Percentiles rank a stretch among this genome's conserved stretches.
These are phyloP conservation scores for Aspergillus glaucus DNA, from an alignment of 2,329 filamentous ascomycete genomes.

Conservation along the genomic window DNA sequence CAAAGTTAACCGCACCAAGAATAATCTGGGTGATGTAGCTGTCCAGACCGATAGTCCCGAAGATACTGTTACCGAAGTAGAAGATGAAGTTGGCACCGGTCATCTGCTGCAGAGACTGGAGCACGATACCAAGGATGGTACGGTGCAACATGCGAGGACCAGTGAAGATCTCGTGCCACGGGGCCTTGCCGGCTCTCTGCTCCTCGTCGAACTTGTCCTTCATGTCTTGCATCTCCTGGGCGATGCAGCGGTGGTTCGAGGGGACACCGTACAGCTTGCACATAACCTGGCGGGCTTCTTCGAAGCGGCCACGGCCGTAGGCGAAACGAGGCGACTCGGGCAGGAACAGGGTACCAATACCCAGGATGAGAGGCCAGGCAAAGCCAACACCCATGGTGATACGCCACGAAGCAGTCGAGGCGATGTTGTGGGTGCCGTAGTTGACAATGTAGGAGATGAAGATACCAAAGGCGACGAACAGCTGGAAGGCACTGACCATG, in stretches of 20 bases:
- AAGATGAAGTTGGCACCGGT: constrained; percentile 48
- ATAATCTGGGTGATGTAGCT: constrained; percentile 64
- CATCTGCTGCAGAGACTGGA: constrained; percentile 45
- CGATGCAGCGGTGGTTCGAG: constrained; percentile 50
- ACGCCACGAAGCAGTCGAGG: constrained; percentile 43
- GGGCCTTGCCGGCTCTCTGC: constrained; percentile 32
- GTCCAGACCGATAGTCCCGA: constrained; percentile 59
- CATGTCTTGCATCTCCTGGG: constrained; percentile 53
- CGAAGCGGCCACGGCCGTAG: constrained; percentile 49
- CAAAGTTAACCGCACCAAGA: constrained; percentile 62
- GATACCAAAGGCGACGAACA: constrained; percentile 47
- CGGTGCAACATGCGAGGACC: constrained; percentile 45
- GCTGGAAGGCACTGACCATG: constrained; percentile 44
- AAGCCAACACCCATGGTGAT: constrained; percentile 54
- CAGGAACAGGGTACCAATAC: constrained; percentile 50
- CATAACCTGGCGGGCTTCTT: constrained; percentile 48
- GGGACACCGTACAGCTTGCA: constrained; percentile 51
- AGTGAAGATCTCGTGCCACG: constrained; percentile 42
- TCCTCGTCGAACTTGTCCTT: constrained; percentile 55
- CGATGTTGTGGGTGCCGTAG: constrained; percentile 38
- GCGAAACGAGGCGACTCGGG: constrained; percentile 55
- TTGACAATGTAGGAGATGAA: constrained; percentile 46
- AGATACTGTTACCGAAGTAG: constrained; percentile 55
- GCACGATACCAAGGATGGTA: constrained; percentile 37
- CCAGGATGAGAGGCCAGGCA: constrained; percentile 51